phyloP scores from a whole-genome alignment of 1,284 basidiomycete genomes.

The Trichosporon inkin region DNA sequence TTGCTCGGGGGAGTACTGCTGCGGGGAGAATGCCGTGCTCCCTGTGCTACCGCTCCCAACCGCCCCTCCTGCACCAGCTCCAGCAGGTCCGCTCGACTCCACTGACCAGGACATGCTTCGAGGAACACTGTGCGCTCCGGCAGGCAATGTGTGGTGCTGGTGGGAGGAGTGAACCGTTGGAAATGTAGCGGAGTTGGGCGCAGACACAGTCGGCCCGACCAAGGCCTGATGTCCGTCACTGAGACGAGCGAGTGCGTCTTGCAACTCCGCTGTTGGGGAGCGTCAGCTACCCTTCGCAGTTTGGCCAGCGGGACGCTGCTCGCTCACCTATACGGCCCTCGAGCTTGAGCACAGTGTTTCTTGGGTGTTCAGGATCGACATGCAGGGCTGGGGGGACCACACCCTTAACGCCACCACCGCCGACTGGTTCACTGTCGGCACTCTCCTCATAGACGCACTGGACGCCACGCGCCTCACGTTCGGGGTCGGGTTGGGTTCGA shows the following conservation, averaged over 20 bases:
- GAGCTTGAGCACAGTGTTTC: constrained; percentile 25
- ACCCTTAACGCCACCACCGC: not conserved
- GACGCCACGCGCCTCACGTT: constrained; percentile 35
- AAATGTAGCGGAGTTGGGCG: not conserved
- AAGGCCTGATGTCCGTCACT: constrained; percentile 7
- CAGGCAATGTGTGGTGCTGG: not conserved
- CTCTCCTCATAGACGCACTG: constrained; percentile 35
- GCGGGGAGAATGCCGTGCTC: not conserved
- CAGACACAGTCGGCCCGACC: not conserved
- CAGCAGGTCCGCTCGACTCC: not conserved
- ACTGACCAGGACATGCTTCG: constrained; percentile 2
- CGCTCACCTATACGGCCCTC: constrained; percentile 39
- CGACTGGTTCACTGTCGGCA: constrained; percentile 5
- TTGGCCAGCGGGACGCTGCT: not conserved
- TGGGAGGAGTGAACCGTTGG: not conserved
- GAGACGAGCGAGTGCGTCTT: constrained; percentile 13
- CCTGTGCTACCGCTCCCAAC: not conserved
- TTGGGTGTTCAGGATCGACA: constrained; percentile 11
- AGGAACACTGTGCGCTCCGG: not conserved
- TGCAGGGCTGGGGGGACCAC: not conserved
- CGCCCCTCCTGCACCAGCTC: not conserved
- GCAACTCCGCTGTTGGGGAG: constrained; percentile 23
- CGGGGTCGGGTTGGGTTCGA: constrained; percentile 34
- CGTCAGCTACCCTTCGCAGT: constrained; percentile 8
- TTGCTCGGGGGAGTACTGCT: not conserved